Evolutionary conservation across 805 yeast species (phyloP).

Genomic region (Cephaloascus fragrans): DNA sequence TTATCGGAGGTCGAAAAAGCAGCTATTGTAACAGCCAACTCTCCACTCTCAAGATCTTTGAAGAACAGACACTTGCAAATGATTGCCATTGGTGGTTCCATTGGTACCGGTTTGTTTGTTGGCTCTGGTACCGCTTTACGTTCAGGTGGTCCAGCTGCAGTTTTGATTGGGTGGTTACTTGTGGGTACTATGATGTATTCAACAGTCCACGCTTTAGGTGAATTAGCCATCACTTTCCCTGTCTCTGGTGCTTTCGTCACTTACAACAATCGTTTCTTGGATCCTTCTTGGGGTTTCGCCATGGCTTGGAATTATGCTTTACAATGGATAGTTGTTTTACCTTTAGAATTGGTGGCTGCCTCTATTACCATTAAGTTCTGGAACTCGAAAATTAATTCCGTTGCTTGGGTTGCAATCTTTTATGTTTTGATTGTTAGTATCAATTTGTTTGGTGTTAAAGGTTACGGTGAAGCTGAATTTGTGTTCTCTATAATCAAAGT

Average conservation of each 20-base stretch:
- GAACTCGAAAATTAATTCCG: slow-evolving; percentile 27
- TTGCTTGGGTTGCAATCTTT: slow-evolving; percentile 41
- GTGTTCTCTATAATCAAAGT: slow-evolving; percentile 39
- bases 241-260: slow-evolving; percentile 59
- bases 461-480: slow-evolving; percentile 47
- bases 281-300: slow-evolving; percentile 55
- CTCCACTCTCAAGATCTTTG: slow-evolving; percentile 41
- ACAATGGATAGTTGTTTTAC: slow-evolving; percentile 42
- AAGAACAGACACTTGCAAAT: slow-evolving; percentile 63
- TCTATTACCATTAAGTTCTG: slow-evolving; percentile 44
- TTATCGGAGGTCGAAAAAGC: slow-evolving; percentile 35
- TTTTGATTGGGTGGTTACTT: slow-evolving; percentile 45
- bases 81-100: slow-evolving; percentile 79
- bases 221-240: slow-evolving; percentile 51
- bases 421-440: slow-evolving; percentile 36
- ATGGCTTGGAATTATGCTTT: slow-evolving; percentile 48
- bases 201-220: slow-evolving; percentile 55
- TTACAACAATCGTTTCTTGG: slow-evolving; percentile 49
- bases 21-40: slow-evolving; percentile 34
- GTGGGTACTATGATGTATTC: slow-evolving; percentile 47
- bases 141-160: slow-evolving; percentile 67
- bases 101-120: slow-evolving; percentile 77
- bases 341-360: slow-evolving; percentile 44
- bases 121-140: slow-evolving; percentile 57
- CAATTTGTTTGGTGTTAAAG: slow-evolving; percentile 44